phyloP scores from a whole-genome alignment of 306 rosid genomes.

The Pachyrhizus erosus region DNA sequence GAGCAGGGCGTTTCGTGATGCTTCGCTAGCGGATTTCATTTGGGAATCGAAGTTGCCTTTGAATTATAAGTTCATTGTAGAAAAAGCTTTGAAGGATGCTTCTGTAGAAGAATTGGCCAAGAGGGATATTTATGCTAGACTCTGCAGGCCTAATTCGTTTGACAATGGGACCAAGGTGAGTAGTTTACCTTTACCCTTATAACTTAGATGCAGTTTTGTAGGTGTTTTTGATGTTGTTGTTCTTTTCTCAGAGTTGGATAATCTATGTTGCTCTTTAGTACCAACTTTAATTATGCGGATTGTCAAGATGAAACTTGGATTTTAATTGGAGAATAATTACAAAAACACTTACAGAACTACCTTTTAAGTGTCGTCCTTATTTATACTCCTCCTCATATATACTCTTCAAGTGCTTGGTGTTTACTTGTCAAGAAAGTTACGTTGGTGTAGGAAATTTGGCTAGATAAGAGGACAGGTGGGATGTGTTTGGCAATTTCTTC shows the following conservation, averaged over 20 bases:
- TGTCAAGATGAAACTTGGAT: too few species aligned
- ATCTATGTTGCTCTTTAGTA: neutral
- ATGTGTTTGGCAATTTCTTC: conserved; percentile 72
- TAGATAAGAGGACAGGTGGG: conserved; percentile 74
- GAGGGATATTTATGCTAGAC: conserved; percentile 75
- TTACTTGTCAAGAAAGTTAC: conserved; percentile 11
- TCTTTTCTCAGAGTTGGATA: neutral
- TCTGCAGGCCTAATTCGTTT: conserved; percentile 66
- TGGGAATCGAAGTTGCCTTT: conserved; percentile 90
- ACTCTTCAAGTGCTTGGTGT: conserved; percentile 21
- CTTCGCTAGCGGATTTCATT: conserved; percentile 81
- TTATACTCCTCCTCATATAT: neutral
- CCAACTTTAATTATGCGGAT: neutral
- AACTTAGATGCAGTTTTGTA: neutral
- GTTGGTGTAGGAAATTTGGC: conserved; percentile 73
- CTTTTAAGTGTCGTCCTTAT: neutral
- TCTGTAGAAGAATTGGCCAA: conserved; percentile 48
- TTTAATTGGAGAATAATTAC: neutral
- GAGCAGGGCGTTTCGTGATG: conserved; percentile 74
- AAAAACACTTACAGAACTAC: neutral
- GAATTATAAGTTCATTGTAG: conserved; percentile 65
- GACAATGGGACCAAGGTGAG: conserved; percentile 76
- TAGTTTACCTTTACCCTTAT: neutral
- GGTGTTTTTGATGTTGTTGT: neutral
- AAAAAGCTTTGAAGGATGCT: conserved; percentile 54